Conservation (phyloP, 495 filamentous ascomycete genomes). For the Evernia prunastri region DNA sequence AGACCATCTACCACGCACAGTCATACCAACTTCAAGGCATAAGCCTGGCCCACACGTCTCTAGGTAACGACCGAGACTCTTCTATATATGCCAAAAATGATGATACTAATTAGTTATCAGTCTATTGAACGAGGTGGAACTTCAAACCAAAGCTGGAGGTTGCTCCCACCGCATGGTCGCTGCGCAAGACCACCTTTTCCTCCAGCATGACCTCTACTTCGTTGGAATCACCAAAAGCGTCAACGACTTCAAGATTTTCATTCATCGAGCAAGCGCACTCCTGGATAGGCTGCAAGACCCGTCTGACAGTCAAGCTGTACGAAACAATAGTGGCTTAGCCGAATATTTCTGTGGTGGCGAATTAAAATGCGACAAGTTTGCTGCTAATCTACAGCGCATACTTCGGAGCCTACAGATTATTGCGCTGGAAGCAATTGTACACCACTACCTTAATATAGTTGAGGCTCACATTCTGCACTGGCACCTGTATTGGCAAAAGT, state of each 20-base stretch:
- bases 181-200: conserved; percentile 23
- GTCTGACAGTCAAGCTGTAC: neutral
- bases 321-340: neutral
- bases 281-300: conserved; percentile 16
- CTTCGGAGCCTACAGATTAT: conserved; percentile 23
- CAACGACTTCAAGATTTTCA: conserved; percentile 16
- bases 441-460: conserved; percentile 14
- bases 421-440: conserved; percentile 22
- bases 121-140: conserved; percentile 23
- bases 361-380: conserved; percentile 16
- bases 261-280: conserved; percentile 18
- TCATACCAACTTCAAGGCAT: too few relatives aligned
- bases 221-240: conserved; percentile 8
- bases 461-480: conserved; percentile 22
- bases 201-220: conserved; percentile 17
- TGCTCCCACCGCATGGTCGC: conserved; percentile 13
- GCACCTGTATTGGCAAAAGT: conserved; percentile 26
- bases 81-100: neutral
- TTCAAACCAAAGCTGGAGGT: conserved; percentile 2
- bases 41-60: conserved; percentile 3
- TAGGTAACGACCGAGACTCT: neutral
- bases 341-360: conserved; percentile 9
- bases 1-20: neutral
- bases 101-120: conserved; percentile 14
- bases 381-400: conserved; percentile 27